Evolutionary conservation across 805 yeast species (phyloP), one percentile per base, ranked within the genome.

Genomic region (Yarrowia divulgata): DNA sequence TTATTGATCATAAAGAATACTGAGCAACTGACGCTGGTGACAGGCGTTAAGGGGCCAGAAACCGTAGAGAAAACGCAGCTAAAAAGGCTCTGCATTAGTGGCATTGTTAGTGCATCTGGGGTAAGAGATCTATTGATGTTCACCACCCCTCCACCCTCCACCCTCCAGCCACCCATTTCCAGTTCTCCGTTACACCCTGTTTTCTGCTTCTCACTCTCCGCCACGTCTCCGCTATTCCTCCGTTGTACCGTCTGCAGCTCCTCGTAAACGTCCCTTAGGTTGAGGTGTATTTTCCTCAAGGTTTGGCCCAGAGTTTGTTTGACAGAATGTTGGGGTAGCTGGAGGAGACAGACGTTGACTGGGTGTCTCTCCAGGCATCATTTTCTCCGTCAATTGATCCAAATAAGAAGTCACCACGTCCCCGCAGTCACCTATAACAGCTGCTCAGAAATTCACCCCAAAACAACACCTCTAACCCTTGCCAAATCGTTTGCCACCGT

Each of bases 161-260:
- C n/a, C n/a, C n/a, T 7, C 48, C 39, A 10, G 5, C 8, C 14
- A 6, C 6, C 1, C 29, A 14, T 6, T 23, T 23, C 29, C 29
- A 23, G 4, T 4, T 23, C 19, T 42, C 64, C 50, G 49, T 32
- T 42, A 3, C 49, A 42, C 40, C 64, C 29, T 54, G 29, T n/a
- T 37, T 54, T 54, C 29, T 54, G 29, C 9, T 37, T 54, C 39
- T 2, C n/a, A 16, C 39, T 29, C 60, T 39, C 45, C 45, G 58
- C 45, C 32, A 37, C 13, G 40, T 40, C 50, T 57, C 64, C 64
- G 64, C 49, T 29, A 16, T 42, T 32, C 13, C 49, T 57, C 64
- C 64, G 64, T 57, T 57, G 32, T 49, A 57, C 64, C 64, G 64
- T 42, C 64, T 29, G 48, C 64, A 57, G 16, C 39, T 57, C 35